phyloP scores from a whole-genome alignment of 495 filamentous ascomycete genomes.

The Echria macrotheca region DNA sequence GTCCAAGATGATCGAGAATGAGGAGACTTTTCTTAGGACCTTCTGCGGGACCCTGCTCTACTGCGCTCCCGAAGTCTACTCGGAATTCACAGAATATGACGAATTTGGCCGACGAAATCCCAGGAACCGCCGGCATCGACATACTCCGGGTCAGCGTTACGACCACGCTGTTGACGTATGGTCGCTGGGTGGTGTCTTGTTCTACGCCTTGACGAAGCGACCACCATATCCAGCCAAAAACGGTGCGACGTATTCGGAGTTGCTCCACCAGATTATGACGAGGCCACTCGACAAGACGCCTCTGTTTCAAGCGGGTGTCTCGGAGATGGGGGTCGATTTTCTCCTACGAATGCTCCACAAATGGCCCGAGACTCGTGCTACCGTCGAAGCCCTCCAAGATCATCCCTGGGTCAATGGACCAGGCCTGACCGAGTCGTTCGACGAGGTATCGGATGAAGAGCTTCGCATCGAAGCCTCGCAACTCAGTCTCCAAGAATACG shows the following conservation, averaged over 20 bases:
- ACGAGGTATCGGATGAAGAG: conserved; percentile 47
- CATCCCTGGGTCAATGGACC: conserved; percentile 62
- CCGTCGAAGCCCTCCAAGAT: conserved; percentile 53
- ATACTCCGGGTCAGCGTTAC: conserved; percentile 54
- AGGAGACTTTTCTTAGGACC: conserved; percentile 87
- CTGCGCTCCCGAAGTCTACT: conserved; percentile 94
- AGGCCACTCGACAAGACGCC: conserved; percentile 56
- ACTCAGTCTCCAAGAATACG: conserved; percentile 52
- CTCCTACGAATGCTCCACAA: conserved; percentile 70
- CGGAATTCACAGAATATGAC: conserved; percentile 64
- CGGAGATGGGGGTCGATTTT: conserved; percentile 62
- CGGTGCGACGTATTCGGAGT: conserved; percentile 48
- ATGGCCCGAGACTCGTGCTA: conserved; percentile 63
- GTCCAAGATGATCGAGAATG: conserved; percentile 82
- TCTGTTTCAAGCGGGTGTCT: conserved; percentile 51
- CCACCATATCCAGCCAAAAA: conserved; percentile 71
- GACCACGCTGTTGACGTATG: conserved; percentile 88
- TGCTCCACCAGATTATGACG: conserved; percentile 82
- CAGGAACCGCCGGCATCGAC: conserved; percentile 32
- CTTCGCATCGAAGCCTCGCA: conserved; percentile 58
- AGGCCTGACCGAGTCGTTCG: conserved; percentile 31
- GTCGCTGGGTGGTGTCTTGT: conserved; percentile 89
- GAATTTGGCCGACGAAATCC: conserved; percentile 37
- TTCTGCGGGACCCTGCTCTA: conserved; percentile 96
- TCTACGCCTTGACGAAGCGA: conserved; percentile 65